These are phyloP conservation scores for Xerocomellus amylosporus DNA, from an alignment of 768 basidiomycete species.

Conservation along the genomic window DNA sequence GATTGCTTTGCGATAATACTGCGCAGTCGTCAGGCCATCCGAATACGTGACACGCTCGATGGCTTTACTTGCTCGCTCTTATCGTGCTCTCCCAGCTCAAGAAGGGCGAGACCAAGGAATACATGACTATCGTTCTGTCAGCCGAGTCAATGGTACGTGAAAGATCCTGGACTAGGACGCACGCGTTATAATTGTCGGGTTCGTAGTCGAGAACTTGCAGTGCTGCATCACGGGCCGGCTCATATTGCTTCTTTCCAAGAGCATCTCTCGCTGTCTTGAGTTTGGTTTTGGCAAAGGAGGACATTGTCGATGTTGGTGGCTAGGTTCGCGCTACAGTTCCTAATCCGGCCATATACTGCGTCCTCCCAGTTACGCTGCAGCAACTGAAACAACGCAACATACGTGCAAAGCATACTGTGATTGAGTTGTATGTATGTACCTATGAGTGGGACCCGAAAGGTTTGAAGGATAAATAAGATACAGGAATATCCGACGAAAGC, in stretches of 20 bases:
- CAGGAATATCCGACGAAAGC: background rate
- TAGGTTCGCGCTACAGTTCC: too few relatives aligned
- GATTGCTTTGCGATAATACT: conserved; percentile 82
- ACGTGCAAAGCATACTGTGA: background rate
- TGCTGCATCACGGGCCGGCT: conserved; percentile 63
- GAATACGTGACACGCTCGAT: background rate
- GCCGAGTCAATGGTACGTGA: background rate
- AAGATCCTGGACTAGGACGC: conserved; percentile 30
- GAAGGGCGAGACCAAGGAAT: conserved; percentile 75
- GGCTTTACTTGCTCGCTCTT: conserved; percentile 82
- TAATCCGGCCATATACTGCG: too few relatives aligned
- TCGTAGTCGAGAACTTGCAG: conserved; percentile 70
- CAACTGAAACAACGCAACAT: background rate
- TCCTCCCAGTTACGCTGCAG: too few relatives aligned
- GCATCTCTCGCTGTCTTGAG: conserved; percentile 79
- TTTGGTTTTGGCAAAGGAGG: conserved; percentile 59
- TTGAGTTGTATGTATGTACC: background rate
- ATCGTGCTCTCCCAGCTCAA: conserved; percentile 68
- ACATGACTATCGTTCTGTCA: conserved; percentile 57
- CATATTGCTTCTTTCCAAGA: conserved; percentile 72
- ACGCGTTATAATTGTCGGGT: conserved; percentile 86
- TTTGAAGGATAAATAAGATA: conserved; percentile 1
- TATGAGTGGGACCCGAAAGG: background rate
- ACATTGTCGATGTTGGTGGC: conserved; percentile 20
- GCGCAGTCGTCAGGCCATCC: conserved; percentile 19